Percentiles rank a stretch among this genome's conserved stretches.
Evolutionary conservation across 345 rosid species (phyloP).

Genomic region (Euphorbia pulcherrima): DNA sequence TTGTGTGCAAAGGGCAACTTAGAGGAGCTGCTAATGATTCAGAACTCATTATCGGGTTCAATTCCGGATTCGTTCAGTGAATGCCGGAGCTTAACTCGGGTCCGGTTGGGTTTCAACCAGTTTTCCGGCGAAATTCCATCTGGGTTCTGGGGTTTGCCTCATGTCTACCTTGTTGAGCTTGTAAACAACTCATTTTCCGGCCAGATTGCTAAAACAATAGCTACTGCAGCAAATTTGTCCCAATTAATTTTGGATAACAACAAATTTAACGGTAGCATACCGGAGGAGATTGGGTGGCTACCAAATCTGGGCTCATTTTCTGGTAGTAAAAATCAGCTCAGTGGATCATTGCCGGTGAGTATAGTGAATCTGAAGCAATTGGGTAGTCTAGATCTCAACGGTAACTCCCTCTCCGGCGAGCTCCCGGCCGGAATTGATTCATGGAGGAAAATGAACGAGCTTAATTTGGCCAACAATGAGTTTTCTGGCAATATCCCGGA

Average conservation of each 20-base stretch:
- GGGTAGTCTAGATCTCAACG: conserved; percentile 70
- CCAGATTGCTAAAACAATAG: conserved; percentile 48
- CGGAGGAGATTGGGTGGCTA: conserved; percentile 70
- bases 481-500: conserved; percentile 64
- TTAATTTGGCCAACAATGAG: conserved; percentile 58
- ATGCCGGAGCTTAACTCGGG: conserved; percentile 65
- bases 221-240: conserved; percentile 64
- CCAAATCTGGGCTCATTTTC: conserved; percentile 49
- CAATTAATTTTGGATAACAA: conserved; percentile 57
- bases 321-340: conserved; percentile 55
- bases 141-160: conserved; percentile 89
- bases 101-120: conserved; percentile 63
- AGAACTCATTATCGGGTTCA: conserved; percentile 62
- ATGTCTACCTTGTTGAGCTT: conserved; percentile 65
- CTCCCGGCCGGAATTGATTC: conserved; percentile 52
- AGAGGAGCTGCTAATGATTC: conserved; percentile 65
- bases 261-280: conserved; percentile 61
- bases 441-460: conserved; percentile 80
- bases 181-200: conserved; percentile 64
- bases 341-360: conserved; percentile 62
- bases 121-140: conserved; percentile 74
- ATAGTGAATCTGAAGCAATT: conserved; percentile 53
- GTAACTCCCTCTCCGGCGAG: conserved; percentile 64
- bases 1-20: conserved; percentile 63
- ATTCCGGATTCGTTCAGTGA: conserved; percentile 54